Evolutionary conservation across 441 rosid species (phyloP).

Genomic region (Corymbia calophylla): DNA sequence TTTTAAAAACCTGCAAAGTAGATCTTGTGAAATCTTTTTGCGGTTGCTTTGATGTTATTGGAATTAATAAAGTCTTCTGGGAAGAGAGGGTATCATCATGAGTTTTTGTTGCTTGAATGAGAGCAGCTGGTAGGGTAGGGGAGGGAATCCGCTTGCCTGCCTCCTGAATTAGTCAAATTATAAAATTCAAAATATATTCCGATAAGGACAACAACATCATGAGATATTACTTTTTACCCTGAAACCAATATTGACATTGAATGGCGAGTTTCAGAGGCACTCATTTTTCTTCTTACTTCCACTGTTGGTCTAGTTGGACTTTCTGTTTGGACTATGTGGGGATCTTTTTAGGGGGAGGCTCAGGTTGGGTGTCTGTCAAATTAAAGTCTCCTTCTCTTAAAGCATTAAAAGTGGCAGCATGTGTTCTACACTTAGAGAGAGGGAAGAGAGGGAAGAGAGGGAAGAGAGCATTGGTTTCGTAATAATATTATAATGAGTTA

Average conservation of each 20-base stretch:
- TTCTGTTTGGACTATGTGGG: slow-evolving; percentile 35
- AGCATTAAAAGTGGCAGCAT: slow-evolving; percentile 17
- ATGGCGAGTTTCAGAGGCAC: slow-evolving; percentile 9
- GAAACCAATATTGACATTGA: slow-evolving; percentile 2
- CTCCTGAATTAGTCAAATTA: neutral
- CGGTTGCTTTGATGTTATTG: neutral
- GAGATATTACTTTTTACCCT: neutral
- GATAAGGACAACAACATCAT: neutral
- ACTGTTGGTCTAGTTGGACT: slow-evolving; percentile 25
- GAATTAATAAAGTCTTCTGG: neutral
- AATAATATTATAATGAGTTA: neutral
- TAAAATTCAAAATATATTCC: neutral
- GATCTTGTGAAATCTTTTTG: neutral
- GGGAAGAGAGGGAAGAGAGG: neutral
- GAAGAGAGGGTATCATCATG: neutral
- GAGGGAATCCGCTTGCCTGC: neutral
- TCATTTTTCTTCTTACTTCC: slow-evolving; percentile 8
- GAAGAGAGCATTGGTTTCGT: neutral
- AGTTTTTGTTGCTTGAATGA: neutral
- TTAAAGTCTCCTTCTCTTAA: slow-evolving; percentile 5
- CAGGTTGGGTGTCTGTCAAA: slow-evolving; percentile 14
- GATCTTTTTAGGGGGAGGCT: slow-evolving; percentile 17
- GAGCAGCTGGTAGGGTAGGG: neutral
- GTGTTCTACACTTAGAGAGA: neutral
- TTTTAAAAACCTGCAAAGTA: neutral